Conservation (phyloP, 140 eudicot genomes). For the Oenanthe javanica region DNA sequence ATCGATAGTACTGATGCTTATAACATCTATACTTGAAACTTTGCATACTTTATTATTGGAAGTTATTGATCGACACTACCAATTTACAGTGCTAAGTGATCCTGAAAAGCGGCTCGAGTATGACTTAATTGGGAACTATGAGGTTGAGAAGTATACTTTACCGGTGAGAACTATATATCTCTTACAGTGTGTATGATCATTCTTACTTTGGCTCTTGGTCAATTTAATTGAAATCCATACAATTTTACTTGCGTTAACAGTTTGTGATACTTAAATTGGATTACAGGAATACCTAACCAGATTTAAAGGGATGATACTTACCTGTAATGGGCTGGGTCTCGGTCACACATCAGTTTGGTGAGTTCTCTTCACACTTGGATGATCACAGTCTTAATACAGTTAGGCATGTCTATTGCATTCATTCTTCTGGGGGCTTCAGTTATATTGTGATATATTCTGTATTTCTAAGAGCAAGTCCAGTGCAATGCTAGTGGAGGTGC, state of each 20-base stretch:
- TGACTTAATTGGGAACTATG: conserved; percentile 39
- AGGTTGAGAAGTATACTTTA: conserved; percentile 44
- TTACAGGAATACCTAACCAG: conserved; percentile 44
- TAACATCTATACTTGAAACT: neutral
- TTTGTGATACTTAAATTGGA: conserved; percentile 3
- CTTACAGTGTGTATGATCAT: neutral
- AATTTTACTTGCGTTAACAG: neutral
- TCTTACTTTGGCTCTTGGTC: neutral
- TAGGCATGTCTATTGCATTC: neutral
- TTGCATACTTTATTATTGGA: neutral
- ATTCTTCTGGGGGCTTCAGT: neutral
- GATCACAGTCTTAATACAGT: neutral
- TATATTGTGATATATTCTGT: neutral
- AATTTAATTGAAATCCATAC: neutral
- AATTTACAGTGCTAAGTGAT: conserved; percentile 40
- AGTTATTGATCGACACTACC: neutral
- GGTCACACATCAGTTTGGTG: conserved; percentile 39
- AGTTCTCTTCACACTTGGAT: neutral
- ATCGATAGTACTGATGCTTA: neutral
- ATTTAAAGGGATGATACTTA: conserved; percentile 58
- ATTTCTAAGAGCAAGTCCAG: neutral
- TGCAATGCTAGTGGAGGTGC: too few species aligned
- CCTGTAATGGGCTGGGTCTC: conserved; percentile 53
- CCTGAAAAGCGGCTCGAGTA: conserved; percentile 49
- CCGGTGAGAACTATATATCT: conserved; percentile 25